Base-by-base conservation (phyloP, 2,329 filamentous ascomycete species). In the Pyrenophora tritici-repentis region DNA sequence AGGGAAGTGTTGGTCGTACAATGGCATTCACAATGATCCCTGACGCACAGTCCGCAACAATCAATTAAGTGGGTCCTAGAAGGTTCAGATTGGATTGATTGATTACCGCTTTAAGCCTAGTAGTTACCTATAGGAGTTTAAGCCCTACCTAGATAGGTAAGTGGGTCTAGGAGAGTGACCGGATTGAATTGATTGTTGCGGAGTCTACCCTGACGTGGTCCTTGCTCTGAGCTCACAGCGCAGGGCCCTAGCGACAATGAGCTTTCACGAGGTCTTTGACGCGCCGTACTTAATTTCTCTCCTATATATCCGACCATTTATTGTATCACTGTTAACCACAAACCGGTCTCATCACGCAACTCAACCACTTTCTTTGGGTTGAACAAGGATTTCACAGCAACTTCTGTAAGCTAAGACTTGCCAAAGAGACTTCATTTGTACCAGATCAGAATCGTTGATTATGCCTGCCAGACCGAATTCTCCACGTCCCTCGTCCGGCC, bases 191-290 rank as follows among this genome's bases (percentile, higher is more conserved):
- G n/a, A n/a, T n/a, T n/a, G n/a, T n/a, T n/a, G n/a, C n/a, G n/a
- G n/a, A n/a, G n/a, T n/a, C n/a, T n/a, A n/a, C 16, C 14, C 5
- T 26, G 39, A 17, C 14, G 7, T 39, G 43, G 8, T 20, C 12
- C 16, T 4, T 3, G 6, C 13, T 4, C 16, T n/a, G n/a, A 20
- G 12, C 13, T 24, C 3, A 26, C 12, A 35, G 12, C 7, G 26
- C 13, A 6, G 9, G 6, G 3, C 7, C 10, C 5, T 9, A 32
- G 7, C 6, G 4, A 12, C 14, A 32, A n/a, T 3, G 33, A 12
- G 35, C 26, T 26, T 39, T 29, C 39, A 53, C 35, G 31, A 31
- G 13, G 39, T 35, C 39, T 32, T 40, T 35, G 10, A n/a, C 40
- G 14, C 16, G 13, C 10, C 20, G 1, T n/a, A 12, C n/a, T 12